Base-by-base conservation (phyloP, 1,284 basidiomycete genomes). In the Pholiota adiposa region DNA sequence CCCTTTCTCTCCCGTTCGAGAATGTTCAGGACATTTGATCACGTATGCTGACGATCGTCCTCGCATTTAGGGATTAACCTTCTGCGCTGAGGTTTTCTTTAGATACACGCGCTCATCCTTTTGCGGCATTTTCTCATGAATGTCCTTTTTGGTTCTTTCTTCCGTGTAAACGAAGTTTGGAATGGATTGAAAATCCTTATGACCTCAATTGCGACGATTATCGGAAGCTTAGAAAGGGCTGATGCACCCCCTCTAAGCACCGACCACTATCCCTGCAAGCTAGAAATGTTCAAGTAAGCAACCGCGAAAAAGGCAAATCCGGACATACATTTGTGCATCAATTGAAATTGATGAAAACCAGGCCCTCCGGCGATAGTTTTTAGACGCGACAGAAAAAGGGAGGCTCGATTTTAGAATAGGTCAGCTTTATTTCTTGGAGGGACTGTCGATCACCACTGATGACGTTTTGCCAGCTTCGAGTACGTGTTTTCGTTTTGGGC, bases 241-340 rank as follows among this genome's bases (percentile, higher is more conserved):
- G 52, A 41, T 48, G 25, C 55, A 23, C 54, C 50, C 29, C 50
- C 44, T 56, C 43, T 61, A 60, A 23, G 60, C 63, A 61, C 62
- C 23, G 21, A 27, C 25, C 44, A 57, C n/a, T 58, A 60, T 51
- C 64, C 65, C 62, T 61, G 61, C 54, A 61, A 50, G 51, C 58
- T 59, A 67, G 53, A 58, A 62, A 60, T 52, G 40, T 63, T 63
- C 57, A 64, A 60, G 63, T 67, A 65, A 67, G 64, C 64, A 64
- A 57, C 64, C 67, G 65, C 52, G 60, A 64, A 67, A 66, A 53
- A 68, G 68, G 66, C 58, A 61, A 62, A 60, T 60, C 61, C 62
- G 60, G 63, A 64, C 53, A 46, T 46, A 46, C 44, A 46, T 4
- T 46, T 27, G 61, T 61, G 56, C 54, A 67, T 64, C 63, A 67